A percentile compares a stretch with the other conserved stretches of the same genome.
phyloP scores from a whole-genome alignment of 257 asterid species.

The Gardenia jasminoides region DNA sequence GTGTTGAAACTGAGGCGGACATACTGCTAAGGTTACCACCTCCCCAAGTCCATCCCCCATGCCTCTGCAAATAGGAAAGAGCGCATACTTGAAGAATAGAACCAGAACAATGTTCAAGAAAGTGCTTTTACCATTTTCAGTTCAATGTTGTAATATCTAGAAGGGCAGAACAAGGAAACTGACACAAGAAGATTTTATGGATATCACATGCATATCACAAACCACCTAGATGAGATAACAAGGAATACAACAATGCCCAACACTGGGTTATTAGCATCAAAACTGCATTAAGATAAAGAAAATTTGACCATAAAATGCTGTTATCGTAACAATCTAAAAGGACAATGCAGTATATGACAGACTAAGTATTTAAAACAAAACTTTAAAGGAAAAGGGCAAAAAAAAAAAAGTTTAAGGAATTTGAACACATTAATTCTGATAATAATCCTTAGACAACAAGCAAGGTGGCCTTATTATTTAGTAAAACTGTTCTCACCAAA shows the following conservation, averaged over 20 bases:
- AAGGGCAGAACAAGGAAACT: neutral
- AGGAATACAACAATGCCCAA: neutral
- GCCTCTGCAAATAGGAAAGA: slow-evolving; percentile 54
- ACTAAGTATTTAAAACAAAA: no score
- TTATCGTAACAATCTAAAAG: neutral
- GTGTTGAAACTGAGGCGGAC: slow-evolving; percentile 98
- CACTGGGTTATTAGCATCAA: neutral
- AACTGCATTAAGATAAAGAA: neutral
- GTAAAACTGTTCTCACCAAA: neutral
- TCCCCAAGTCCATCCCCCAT: slow-evolving; percentile 98
- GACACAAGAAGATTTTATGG: neutral
- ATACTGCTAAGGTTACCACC: slow-evolving; percentile 99
- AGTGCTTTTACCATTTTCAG: neutral
- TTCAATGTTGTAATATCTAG: neutral
- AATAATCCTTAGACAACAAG: neutral
- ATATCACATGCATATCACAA: neutral
- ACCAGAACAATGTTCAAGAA: neutral
- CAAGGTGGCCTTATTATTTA: neutral
- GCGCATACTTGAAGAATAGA: slow-evolving; percentile 14
- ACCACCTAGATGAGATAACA: neutral
- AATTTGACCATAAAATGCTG: neutral
- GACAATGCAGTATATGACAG: no score
- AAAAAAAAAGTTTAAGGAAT: neutral
- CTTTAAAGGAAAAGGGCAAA: no score
- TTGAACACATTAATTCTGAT: neutral